Evolutionary conservation across 805 yeast genomes (phyloP).

Genomic region (Wickerhamomyces silvicola): DNA sequence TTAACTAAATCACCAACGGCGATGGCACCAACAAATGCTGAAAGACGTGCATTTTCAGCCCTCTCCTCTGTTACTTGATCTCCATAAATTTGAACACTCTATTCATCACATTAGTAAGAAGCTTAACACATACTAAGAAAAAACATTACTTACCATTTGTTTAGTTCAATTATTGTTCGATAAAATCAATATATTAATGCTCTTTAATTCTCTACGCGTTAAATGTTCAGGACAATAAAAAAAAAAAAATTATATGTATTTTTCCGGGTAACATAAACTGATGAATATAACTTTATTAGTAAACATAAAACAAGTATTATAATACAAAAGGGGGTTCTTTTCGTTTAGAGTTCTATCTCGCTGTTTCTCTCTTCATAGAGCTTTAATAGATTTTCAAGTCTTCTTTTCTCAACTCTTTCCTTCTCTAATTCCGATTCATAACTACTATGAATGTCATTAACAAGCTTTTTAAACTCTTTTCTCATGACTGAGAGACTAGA

Average conservation of each 20-base stretch:
- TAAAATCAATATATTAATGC: too few species aligned
- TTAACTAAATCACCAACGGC: slow-evolving; percentile 98
- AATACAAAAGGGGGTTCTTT: too few species aligned
- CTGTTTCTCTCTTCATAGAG: slow-evolving; percentile 17
- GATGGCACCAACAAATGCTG: slow-evolving; percentile 97
- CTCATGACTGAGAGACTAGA: slow-evolving; percentile 50
- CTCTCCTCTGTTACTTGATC: slow-evolving; percentile 97
- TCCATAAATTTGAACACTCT: slow-evolving; percentile 82
- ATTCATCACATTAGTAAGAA: slow-evolving; percentile 3
- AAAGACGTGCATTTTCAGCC: slow-evolving; percentile 95
- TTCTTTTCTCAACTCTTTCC: slow-evolving; percentile 46
- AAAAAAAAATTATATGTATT: too few species aligned
- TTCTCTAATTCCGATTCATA: slow-evolving; percentile 52
- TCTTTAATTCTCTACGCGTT: too few species aligned
- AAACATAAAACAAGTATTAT: too few species aligned
- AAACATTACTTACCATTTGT: slow-evolving; percentile 1
- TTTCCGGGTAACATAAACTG: too few species aligned
- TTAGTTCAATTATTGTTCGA: too few species aligned
- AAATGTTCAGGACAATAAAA: not conserved
- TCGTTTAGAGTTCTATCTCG: too few species aligned
- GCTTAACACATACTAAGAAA: not conserved
- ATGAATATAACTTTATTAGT: too few species aligned
- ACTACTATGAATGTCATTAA: slow-evolving; percentile 52
- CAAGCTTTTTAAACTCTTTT: slow-evolving; percentile 61
- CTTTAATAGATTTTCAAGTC: slow-evolving; percentile 36